phyloP scores from a whole-genome alignment of 257 asterid species.

The Solanum appendiculatum region DNA sequence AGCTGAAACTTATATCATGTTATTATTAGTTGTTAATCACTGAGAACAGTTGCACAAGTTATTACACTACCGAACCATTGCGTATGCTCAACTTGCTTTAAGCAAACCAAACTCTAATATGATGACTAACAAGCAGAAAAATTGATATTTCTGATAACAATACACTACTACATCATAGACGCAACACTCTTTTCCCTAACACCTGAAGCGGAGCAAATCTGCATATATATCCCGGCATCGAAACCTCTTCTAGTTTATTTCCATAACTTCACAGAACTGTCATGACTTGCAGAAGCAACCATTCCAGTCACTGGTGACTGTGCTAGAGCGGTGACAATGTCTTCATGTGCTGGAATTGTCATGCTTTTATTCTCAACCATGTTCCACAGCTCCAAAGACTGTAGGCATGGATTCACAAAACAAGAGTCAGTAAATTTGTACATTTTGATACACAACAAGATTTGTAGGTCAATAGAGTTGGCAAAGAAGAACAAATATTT shows the following conservation, averaged over 20 bases:
- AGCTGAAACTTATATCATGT: not conserved
- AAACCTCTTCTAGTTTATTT: constrained; percentile 24
- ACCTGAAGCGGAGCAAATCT: not conserved
- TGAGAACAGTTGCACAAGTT: not conserved
- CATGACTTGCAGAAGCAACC: constrained; percentile 99
- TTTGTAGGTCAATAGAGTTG: not conserved
- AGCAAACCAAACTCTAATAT: not conserved
- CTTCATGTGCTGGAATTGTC: constrained; percentile 80
- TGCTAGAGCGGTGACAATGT: constrained; percentile 70
- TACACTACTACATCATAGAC: not conserved
- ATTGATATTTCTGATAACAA: not conserved
- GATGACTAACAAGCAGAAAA: not conserved
- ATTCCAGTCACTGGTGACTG: constrained; percentile 78
- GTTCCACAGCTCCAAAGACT: constrained; percentile 96
- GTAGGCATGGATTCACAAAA: not conserved
- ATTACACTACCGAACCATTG: not conserved
- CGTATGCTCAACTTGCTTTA: not conserved
- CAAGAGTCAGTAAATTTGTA: not conserved
- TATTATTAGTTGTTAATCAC: not conserved
- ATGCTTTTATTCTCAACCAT: constrained; percentile 83
- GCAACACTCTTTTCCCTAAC: not conserved
- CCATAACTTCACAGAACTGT: constrained; percentile 90
- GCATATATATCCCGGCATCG: not conserved
- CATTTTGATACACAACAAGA: not conserved
- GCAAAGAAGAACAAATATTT: not conserved